Percentiles rank a stretch among this genome's conserved stretches.
phyloP scores from a whole-genome alignment of 1,139 yeast species.

The Lodderomyces orthopsilosis region DNA sequence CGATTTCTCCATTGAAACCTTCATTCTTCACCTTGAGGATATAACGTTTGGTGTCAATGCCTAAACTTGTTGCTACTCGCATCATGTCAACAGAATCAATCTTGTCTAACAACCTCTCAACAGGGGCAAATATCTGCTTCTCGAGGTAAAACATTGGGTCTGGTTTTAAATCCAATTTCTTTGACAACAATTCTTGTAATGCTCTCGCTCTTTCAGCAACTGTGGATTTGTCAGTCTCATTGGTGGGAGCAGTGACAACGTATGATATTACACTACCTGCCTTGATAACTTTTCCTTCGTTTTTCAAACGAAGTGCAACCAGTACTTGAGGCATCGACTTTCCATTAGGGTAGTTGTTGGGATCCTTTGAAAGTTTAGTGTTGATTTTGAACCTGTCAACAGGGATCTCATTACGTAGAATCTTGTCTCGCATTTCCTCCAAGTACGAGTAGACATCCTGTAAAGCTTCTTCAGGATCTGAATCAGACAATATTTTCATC shows the following conservation, averaged over 20 bases:
- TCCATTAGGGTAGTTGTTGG: conserved; percentile 70
- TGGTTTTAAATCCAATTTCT: conserved; percentile 52
- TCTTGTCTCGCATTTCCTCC: conserved; percentile 55
- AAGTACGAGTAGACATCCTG: conserved; percentile 71
- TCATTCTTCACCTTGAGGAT: conserved; percentile 45
- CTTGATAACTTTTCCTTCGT: conserved; percentile 77
- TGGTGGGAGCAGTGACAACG: conserved; percentile 56
- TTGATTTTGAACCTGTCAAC: conserved; percentile 68
- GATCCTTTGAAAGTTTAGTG: conserved; percentile 75
- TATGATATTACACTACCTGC: conserved; percentile 91
- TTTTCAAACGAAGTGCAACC: conserved; percentile 79
- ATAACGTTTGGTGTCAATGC: conserved; percentile 70
- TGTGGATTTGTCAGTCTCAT: conserved; percentile 35
- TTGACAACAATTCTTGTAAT: conserved; percentile 62
- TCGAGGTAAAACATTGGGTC: conserved; percentile 81
- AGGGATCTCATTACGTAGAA: conserved; percentile 60
- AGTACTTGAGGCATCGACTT: conserved; percentile 90
- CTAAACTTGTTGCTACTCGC: conserved; percentile 73
- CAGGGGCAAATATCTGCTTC: conserved; percentile 87
- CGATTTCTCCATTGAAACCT: conserved; percentile 48
- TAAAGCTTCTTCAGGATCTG: conserved; percentile 76
- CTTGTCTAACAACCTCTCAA: conserved; percentile 80
- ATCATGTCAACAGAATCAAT: conserved; percentile 85
- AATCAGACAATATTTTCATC: conserved; percentile 66
- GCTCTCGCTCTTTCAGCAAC: conserved; percentile 81